Conservation (phyloP, 176 grass and related monocot genomes). For the Elymus sibiricus region DNA sequence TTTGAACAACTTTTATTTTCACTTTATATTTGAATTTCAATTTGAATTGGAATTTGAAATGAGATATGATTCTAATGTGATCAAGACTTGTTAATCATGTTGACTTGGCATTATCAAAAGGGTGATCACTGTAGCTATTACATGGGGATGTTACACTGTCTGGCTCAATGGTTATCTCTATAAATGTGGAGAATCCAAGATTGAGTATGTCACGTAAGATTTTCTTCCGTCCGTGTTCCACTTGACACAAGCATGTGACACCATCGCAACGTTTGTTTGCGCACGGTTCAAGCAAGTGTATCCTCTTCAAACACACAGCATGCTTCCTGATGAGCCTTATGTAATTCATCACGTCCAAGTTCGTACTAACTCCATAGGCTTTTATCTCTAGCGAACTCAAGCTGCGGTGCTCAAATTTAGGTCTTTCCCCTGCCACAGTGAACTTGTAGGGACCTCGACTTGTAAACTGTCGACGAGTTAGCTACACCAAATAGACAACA, state of each 20-base stretch:
- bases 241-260: background rate
- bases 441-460: background rate
- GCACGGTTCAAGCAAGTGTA: background rate
- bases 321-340: background rate
- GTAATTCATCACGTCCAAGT: background rate
- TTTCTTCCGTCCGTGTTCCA: background rate
- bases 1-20: no score
- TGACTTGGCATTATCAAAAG: no score
- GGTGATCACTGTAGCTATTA: no score
- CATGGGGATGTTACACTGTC: no score
- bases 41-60: no score
- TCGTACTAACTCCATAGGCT: background rate
- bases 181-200: background rate
- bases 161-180: no score
- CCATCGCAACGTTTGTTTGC: background rate
- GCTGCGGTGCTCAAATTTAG: background rate
- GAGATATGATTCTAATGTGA: no score
- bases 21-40: no score
- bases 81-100: no score
- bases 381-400: background rate
- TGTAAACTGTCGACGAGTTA: background rate
- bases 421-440: background rate
- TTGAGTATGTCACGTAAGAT: background rate
- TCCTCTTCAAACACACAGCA: background rate
- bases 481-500: background rate